Percentiles rank a stretch among this genome's conserved stretches.
Evolutionary conservation across 1,139 yeast species (phyloP).

Genomic region (Lodderomyces metapsilosis): DNA sequence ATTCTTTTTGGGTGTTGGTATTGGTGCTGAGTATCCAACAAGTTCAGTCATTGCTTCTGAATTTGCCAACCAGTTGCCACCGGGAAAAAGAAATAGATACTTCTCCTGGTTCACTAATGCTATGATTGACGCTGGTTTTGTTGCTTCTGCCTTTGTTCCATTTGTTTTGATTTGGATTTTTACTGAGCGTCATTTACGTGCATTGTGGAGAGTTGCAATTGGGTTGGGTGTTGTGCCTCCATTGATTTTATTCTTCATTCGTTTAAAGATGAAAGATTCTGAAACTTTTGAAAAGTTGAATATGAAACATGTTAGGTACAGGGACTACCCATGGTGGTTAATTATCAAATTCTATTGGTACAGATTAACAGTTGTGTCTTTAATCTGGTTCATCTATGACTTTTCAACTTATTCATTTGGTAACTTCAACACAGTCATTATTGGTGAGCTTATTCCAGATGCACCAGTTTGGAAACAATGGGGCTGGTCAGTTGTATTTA

Average conservation of each 20-base stretch:
- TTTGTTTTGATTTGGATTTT: slow-evolving; percentile 84
- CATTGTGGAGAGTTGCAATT: slow-evolving; percentile 87
- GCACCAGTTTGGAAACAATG: slow-evolving; percentile 60
- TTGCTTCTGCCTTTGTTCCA: slow-evolving; percentile 80
- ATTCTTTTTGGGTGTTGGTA: slow-evolving; percentile 81
- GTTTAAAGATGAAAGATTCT: slow-evolving; percentile 73
- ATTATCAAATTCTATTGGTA: slow-evolving; percentile 82
- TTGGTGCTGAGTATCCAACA: slow-evolving; percentile 90
- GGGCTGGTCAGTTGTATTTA: slow-evolving; percentile 91
- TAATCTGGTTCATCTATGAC: slow-evolving; percentile 90
- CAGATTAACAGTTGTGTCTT: slow-evolving; percentile 64
- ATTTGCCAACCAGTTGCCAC: slow-evolving; percentile 74
- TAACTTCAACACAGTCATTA: slow-evolving; percentile 69
- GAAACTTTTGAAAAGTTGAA: slow-evolving; percentile 66
- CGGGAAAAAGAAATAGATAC: slow-evolving; percentile 83
- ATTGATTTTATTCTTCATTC: slow-evolving; percentile 67
- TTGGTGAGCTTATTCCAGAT: slow-evolving; percentile 53
- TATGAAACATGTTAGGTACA: slow-evolving; percentile 54
- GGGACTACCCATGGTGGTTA: slow-evolving; percentile 60
- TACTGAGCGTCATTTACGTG: slow-evolving; percentile 62
- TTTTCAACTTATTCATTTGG: slow-evolving; percentile 87
- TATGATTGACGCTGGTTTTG: slow-evolving; percentile 87
- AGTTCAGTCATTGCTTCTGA: slow-evolving; percentile 94
- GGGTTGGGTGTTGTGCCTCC: slow-evolving; percentile 95
- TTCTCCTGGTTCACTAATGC: slow-evolving; percentile 86